Evolutionary conservation across 1,284 basidiomycete species (phyloP), one percentile per base, ranked within the genome.

Genomic region (Coriolopsis trogii): DNA sequence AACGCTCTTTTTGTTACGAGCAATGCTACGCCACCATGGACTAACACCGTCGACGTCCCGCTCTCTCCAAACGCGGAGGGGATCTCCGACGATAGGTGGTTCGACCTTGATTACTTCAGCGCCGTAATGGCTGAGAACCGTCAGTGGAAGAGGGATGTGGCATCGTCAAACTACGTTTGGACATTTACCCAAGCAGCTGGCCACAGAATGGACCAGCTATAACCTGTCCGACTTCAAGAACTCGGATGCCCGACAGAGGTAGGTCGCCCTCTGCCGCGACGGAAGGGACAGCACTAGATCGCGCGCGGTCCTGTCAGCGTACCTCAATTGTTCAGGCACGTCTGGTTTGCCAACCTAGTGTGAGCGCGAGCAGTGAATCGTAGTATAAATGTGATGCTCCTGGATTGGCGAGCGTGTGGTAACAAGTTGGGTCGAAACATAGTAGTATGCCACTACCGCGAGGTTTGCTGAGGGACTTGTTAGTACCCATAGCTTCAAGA

Each of bases 171-270:
- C n/a, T n/a, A n/a, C n/a, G n/a, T n/a, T n/a, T n/a, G n/a, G n/a
- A n/a, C n/a, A 60, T 70, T 47, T 65, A 85, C 84, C 82, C 84
- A 4, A 88, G 77, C 12, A 88, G 70, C 50, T 88, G 86, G 0
- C 85, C 85, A 28, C 82, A 84, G 65, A 88, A 87, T 3, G 85
- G 85, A 6, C 85, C 85, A 2, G 85, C 85, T 49, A 88, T 83
- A 13, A 87, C 71, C 56, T 88, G 85, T 2, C 85, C 85, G 23
- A 88, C 71, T 56, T 88, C 85, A 4, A 87, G 70, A 5, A 88
- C 80, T n/a, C 83, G 80, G 39, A 87, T 64, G 3, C 84, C 84
- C 3, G 79, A 70, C 9, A 87, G 71, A 49, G 84, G 71, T n/a
- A 78, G 71, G 10, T 71, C 46, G 3, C 7, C 12, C 9, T 20